phyloP scores from a whole-genome alignment of 1,284 basidiomycete genomes.

The Irpex sp. region DNA sequence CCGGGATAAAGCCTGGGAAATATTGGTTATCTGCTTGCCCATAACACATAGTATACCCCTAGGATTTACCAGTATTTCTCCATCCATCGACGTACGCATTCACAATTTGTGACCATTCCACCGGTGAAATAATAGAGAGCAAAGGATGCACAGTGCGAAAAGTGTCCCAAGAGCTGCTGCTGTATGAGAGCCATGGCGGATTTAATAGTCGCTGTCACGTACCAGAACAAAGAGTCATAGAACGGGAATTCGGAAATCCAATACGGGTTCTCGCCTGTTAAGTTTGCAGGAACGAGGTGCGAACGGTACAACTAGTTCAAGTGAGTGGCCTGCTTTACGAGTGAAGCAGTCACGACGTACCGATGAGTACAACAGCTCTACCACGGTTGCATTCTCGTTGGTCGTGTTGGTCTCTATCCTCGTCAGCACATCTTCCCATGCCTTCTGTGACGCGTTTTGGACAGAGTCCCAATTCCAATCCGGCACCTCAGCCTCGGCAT shows the following conservation, averaged over 20 bases:
- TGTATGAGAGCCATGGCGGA: not conserved
- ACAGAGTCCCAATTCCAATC: constrained; percentile 39
- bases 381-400: constrained; percentile 35
- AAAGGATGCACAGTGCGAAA: constrained; percentile 45
- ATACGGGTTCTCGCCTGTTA: constrained; percentile 35
- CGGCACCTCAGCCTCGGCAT: constrained; percentile 42
- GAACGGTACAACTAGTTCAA: constrained; percentile 40
- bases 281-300: constrained; percentile 45
- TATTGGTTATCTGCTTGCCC: not conserved
- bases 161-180: constrained; percentile 45
- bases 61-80: constrained; percentile 34
- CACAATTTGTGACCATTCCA: constrained; percentile 37
- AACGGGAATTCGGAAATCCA: constrained; percentile 34
- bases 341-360: constrained; percentile 16
- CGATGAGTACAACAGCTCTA: constrained; percentile 42
- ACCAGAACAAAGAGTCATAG: constrained; percentile 45
- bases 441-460: constrained; percentile 28
- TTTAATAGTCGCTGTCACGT: constrained; percentile 2
- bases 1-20: constrained; percentile 37
- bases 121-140: constrained; percentile 37
- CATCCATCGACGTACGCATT: constrained; percentile 46
- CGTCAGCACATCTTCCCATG: constrained; percentile 39
- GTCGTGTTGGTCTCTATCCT: constrained; percentile 32
- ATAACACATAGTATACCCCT: not conserved
- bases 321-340: too few relatives aligned